A percentile compares a stretch with the other conserved stretches of the same genome.
phyloP scores from a whole-genome alignment of 495 filamentous ascomycete species.

The Diplogelasinospora grovesii region DNA sequence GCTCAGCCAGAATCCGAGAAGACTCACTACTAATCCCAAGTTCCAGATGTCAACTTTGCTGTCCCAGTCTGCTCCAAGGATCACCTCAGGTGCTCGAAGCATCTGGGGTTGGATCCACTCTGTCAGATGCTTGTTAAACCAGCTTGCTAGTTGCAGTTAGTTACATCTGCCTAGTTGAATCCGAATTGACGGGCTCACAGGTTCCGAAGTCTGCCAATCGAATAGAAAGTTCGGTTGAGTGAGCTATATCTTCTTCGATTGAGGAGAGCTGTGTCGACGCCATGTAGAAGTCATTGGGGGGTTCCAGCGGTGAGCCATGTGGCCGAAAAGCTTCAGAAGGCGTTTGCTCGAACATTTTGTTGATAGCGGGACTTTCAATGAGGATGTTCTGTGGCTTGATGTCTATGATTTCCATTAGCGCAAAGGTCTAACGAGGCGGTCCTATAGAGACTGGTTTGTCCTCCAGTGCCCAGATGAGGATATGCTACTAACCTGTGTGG shows the following conservation, averaged over 20 bases:
- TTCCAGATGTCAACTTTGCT: conserved; percentile 7
- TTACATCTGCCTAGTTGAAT: background rate
- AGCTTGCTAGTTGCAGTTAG: conserved; percentile 2
- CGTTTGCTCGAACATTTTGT: conserved; percentile 3
- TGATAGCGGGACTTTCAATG: conserved; percentile 4
- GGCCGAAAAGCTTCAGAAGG: background rate
- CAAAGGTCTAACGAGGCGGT: background rate
- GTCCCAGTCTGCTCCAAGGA: conserved; percentile 6
- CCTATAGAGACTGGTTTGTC: too few relatives aligned
- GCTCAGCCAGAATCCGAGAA: background rate
- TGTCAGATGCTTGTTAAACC: conserved; percentile 3
- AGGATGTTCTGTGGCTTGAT: conserved; percentile 8
- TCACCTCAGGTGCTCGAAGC: conserved; percentile 7
- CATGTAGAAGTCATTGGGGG: conserved; percentile 4
- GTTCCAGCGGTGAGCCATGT: background rate
- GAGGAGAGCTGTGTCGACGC: conserved; percentile 4
- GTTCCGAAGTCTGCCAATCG: conserved; percentile 7
- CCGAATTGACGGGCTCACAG: background rate
- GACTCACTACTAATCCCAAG: background rate
- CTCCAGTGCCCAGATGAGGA: too few relatives aligned
- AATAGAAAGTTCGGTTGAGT: conserved; percentile 2
- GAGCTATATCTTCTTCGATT: conserved; percentile 1
- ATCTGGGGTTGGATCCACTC: conserved; percentile 7
- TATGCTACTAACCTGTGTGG: conserved; percentile 7
- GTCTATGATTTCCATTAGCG: conserved; percentile 1